phyloP scores from a whole-genome alignment of 2,329 filamentous ascomycete species.

The Fusarium fracticaudum region DNA sequence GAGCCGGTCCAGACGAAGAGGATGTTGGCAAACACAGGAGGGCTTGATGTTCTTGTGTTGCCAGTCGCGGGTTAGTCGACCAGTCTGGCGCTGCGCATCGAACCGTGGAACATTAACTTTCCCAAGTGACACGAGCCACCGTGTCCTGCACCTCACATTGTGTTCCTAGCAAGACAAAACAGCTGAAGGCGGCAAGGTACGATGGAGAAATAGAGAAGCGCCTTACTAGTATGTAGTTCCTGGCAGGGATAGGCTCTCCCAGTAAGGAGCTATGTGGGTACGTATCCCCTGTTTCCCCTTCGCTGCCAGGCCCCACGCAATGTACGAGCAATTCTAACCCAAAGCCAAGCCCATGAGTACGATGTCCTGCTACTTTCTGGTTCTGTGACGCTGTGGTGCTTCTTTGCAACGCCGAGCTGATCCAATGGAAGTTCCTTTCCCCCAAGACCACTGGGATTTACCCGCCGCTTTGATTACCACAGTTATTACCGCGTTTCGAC shows the following conservation, averaged over 20 bases:
- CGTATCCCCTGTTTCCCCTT: too few relatives aligned
- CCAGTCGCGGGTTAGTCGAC: neutral
- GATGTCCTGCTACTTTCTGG: neutral
- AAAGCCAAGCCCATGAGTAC: neutral
- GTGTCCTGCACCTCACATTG: neutral
- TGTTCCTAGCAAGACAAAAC: accelerated
- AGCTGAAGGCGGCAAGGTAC: too few relatives aligned
- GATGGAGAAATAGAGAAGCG: too few relatives aligned
- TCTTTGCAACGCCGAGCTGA: too few relatives aligned
- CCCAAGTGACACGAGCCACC: too few relatives aligned
- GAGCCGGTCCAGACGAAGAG: neutral
- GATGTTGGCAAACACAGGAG: neutral
- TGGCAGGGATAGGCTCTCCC: neutral
- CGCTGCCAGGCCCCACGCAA: neutral
- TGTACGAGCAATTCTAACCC: neutral
- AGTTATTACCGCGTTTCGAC: neutral
- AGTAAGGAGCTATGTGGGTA: neutral
- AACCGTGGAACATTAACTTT: neutral
- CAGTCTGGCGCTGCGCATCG: neutral
- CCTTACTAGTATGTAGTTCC: neutral
- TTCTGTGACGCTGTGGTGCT: too few relatives aligned
- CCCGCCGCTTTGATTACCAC: neutral
- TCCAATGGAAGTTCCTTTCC: neutral
- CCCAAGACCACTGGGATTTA: neutral
- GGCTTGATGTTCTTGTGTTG: neutral